phyloP scores from a whole-genome alignment of 129 eudicot species.

The Arctium lappa region DNA sequence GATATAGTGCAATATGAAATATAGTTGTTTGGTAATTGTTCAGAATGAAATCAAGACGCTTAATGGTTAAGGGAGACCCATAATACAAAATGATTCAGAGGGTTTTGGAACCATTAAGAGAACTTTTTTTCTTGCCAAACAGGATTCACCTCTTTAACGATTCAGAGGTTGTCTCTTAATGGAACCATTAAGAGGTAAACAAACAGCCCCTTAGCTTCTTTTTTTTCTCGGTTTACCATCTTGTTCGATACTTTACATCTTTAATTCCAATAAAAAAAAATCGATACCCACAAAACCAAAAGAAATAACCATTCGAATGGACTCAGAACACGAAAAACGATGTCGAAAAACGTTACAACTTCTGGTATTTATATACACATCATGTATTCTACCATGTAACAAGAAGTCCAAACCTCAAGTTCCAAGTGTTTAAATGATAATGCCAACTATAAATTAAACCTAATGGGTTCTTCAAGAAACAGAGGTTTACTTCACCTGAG shows the following conservation, averaged over 20 bases:
- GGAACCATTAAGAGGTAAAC: too few relatives aligned
- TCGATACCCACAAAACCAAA: neutral
- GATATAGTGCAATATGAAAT: too few relatives aligned
- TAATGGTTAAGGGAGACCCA: too few relatives aligned
- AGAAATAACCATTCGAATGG: neutral
- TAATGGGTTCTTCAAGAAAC: neutral
- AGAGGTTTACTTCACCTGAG: neutral
- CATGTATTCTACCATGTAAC: neutral
- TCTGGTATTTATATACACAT: neutral
- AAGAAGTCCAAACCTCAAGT: neutral
- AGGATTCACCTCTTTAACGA: too few relatives aligned
- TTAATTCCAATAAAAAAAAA: neutral
- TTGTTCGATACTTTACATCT: neutral
- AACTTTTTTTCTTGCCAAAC: too few relatives aligned
- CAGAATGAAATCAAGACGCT: too few relatives aligned
- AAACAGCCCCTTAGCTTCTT: too few relatives aligned
- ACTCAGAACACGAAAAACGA: neutral
- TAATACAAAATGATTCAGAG: too few relatives aligned
- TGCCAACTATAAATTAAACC: neutral
- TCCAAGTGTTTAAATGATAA: neutral
- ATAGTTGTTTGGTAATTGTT: too few relatives aligned
- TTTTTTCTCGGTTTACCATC: neutral
- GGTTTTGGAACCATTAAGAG: too few relatives aligned
- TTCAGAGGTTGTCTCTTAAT: too few relatives aligned
- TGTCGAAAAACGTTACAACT: neutral